Base-by-base conservation (phyloP, 345 rosid species). In the Psidium friedrichsthalianum region DNA sequence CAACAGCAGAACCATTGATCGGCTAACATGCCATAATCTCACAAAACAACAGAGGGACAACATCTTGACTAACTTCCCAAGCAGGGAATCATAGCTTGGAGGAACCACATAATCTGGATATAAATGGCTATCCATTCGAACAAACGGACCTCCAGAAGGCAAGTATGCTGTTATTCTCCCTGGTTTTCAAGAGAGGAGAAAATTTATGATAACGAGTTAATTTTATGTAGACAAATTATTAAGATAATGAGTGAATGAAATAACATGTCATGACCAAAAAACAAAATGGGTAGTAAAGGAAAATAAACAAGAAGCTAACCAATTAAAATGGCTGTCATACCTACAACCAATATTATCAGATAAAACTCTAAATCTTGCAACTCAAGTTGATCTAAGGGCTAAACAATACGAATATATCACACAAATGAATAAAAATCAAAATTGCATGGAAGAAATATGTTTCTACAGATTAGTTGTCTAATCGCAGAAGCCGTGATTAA, bases 91-190 rank as follows among this genome's bases (percentile, higher is more conserved):
- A 88, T 97, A 97, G 92, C 98, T 97, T 74, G 99, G 99, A 83
- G 99, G 99, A 89, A 97, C 99, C 86, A 95, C 95, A 83, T 96
- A 97, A 89, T 95, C 98, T 40, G 99, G 94, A 92, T 97, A 97
- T 13, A 97, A 94, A 85, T 95, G 99, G 91, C 99, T 97, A 85
- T 97, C 99, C 98, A 97, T 97, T 91, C 99, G 91, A 83, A 97
- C 98, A 89, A 95, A 95, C n/a, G 99, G 99, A 78, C 99, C 99
- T 92, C 99, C 98, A 88, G 99, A 94, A 85, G 99, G 99, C 88
- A 97, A 89, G 87, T 97, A 97, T 74, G 99, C 89, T 85, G 98
- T 95, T 90, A 97, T 95, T 90, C 98, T 95, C 83, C 99, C 99
- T 97, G 80, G 80, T 36, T 69, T 69, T 69, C 47, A 69, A 36